A percentile compares a stretch with the other conserved stretches of the same genome.
Conservation (phyloP, 306 rosid species). For the Dicorynia guianensis region DNA sequence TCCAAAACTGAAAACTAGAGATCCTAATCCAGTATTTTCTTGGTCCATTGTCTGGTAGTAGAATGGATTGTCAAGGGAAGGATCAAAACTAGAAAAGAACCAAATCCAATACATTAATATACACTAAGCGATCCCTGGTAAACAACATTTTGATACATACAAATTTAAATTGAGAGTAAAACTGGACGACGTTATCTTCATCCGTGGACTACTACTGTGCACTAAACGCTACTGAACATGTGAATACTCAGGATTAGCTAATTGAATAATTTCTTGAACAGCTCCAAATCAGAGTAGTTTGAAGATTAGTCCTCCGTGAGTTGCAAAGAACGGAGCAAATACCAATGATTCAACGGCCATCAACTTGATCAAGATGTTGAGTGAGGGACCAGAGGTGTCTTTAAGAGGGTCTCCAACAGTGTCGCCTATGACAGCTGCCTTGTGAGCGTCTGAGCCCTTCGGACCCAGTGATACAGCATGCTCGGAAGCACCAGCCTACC, state of each 20-base stretch:
- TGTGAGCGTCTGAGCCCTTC: conserved; percentile 69
- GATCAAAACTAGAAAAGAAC: too few species aligned
- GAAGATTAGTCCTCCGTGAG: conserved; percentile 77
- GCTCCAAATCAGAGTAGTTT: conserved; percentile 44
- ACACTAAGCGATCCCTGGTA: too few species aligned
- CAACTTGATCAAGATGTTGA: conserved; percentile 70
- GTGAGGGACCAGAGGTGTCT: conserved; percentile 76
- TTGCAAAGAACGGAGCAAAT: conserved; percentile 72
- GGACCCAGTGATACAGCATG: conserved; percentile 76
- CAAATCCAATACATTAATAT: too few species aligned
- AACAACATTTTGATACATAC: too few species aligned
- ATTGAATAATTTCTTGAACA: neutral
- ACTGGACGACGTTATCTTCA: neutral
- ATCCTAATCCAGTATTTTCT: too few species aligned
- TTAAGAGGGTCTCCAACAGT: conserved; percentile 70
- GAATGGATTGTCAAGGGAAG: too few species aligned
- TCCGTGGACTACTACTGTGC: neutral
- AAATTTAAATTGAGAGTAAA: neutral
- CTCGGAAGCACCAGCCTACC: conserved; percentile 61
- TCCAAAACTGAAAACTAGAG: too few species aligned
- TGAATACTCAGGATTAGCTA: neutral
- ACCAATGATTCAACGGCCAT: conserved; percentile 75
- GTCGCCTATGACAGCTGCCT: conserved; percentile 70
- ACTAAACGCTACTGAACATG: neutral
- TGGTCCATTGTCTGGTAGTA: too few species aligned